phyloP scores from a whole-genome alignment of 805 yeast species.

The Ascoidea rubescens region DNA sequence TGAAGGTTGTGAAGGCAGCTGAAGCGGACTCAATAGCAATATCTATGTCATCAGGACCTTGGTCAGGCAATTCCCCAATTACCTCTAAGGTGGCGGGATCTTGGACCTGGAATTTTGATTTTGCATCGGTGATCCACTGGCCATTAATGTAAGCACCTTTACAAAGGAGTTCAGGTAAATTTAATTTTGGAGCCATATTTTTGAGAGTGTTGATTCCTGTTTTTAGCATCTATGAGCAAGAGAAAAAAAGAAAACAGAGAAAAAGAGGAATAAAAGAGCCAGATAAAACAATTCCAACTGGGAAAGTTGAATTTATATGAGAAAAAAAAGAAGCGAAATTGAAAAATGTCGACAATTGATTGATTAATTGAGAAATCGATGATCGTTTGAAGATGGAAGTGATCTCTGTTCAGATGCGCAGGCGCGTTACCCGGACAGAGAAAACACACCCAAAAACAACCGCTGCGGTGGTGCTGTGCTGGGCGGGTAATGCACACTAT shows the following conservation, averaged over 20 bases:
- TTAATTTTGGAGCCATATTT: constrained; percentile 13
- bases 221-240: background rate
- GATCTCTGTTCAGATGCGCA: background rate
- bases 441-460: background rate
- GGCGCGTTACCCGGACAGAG: background rate
- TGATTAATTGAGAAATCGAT: too few species aligned
- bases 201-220: background rate
- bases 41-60: constrained; percentile 28
- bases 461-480: background rate
- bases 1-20: constrained; percentile 37
- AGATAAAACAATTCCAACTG: too few species aligned
- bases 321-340: too few species aligned
- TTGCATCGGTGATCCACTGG: constrained; percentile 40
- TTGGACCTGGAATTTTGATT: constrained; percentile 37
- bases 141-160: constrained; percentile 63
- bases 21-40: constrained; percentile 43
- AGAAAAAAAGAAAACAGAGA: background rate
- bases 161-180: constrained; percentile 36
- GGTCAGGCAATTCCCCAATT: constrained; percentile 10
- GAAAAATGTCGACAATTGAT: too few species aligned
- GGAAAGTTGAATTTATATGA: background rate
- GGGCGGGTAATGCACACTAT: background rate
- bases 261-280: background rate
- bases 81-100: constrained; percentile 51
- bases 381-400: too few species aligned